Evolutionary conservation across 768 basidiomycete genomes (phyloP).

Genomic region (Saitozyma podzolica): DNA sequence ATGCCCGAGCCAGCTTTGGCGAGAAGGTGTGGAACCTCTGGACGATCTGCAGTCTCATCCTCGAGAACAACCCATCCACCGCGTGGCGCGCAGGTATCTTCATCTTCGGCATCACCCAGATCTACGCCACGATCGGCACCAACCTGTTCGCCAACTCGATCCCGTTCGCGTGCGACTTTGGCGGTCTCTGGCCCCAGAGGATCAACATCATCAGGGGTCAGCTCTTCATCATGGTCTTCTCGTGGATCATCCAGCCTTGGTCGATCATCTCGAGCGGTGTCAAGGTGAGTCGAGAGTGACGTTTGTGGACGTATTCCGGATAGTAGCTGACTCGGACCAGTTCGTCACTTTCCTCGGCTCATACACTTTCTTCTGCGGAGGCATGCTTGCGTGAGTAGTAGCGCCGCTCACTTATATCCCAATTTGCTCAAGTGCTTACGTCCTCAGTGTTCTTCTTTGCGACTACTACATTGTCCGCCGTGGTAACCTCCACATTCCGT

Average conservation of each 20-base stretch:
- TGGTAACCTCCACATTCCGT: slow-evolving; percentile 11
- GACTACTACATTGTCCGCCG: slow-evolving; percentile 13
- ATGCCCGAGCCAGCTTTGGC: too few species aligned
- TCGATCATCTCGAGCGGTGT: slow-evolving; percentile 12
- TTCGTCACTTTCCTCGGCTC: slow-evolving; percentile 12
- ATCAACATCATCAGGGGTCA: slow-evolving; percentile 7
- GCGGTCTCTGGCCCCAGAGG: slow-evolving; percentile 3
- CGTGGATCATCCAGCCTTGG: slow-evolving; percentile 10
- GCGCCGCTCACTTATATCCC: too few species aligned
- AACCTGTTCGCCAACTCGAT: slow-evolving; percentile 16
- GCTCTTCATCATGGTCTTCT: slow-evolving; percentile 7
- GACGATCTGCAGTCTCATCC: slow-evolving; percentile 9
- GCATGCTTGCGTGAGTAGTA: neutral
- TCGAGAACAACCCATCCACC: neutral
- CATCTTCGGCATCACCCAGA: slow-evolving; percentile 8
- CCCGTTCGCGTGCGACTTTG: slow-evolving; percentile 9
- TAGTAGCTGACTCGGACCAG: neutral
- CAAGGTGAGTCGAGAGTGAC: neutral
- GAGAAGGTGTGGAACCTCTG: slow-evolving; percentile 8
- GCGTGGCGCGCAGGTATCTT: slow-evolving; percentile 6
- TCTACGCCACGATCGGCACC: slow-evolving; percentile 10
- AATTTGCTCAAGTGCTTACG: neutral
- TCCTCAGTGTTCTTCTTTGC: neutral
- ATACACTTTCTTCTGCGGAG: neutral
- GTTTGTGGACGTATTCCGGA: too few species aligned